Base-by-base conservation (phyloP, 495 filamentous ascomycete species). In the Penicillium canariense region DNA sequence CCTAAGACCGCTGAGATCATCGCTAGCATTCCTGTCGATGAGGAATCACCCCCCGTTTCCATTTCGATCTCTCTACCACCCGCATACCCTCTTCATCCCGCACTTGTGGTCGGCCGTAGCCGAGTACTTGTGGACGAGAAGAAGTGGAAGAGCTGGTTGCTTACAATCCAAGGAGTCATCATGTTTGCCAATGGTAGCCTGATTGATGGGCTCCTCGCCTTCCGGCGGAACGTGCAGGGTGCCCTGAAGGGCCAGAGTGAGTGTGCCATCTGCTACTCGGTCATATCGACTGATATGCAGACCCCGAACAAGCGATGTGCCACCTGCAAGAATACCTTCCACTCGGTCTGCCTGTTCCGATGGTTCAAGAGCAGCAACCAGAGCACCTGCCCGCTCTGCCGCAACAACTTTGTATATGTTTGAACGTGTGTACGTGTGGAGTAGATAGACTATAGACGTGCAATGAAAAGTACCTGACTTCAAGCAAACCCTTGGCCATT, bases 251-350 rank as follows among this genome's bases (percentile, higher is more conserved):
- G 90, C 3, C 91, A 97, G 67, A 91, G 82, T 11, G 94, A 97
- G 74, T 99, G 94, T 65, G 89, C 94, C 4, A 97, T 97, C 66
- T 98, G 94, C 75, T 97, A 97, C 72, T 90, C 86, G 40, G 91
- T 97, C 59, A 87, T 98, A 48, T 87, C 88, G 25, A 84, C 80
- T 14, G 91, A 96, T 66, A 89, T 88, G 77, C 85, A 86, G 70
- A 81, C 95, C 58, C 94, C 95, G 1, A 91, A 88, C 64, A 97
- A 96, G 73, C 78, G 84, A 42, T 99, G 95, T 73, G 79, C 81
- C 45, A 97, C 94, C 4, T 99, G 95, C 78, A 92, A 91, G 76
- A 90, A 99, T 72, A 74, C 87, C 49, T 99, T 97, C 75, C 95
- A 99, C 72, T 81, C 85, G 5, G 79, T 82, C 5, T 98, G 93